These are phyloP conservation scores for Cystoderma amianthinum DNA, from an alignment of 768 basidiomycete genomes.

Conservation along the genomic window DNA sequence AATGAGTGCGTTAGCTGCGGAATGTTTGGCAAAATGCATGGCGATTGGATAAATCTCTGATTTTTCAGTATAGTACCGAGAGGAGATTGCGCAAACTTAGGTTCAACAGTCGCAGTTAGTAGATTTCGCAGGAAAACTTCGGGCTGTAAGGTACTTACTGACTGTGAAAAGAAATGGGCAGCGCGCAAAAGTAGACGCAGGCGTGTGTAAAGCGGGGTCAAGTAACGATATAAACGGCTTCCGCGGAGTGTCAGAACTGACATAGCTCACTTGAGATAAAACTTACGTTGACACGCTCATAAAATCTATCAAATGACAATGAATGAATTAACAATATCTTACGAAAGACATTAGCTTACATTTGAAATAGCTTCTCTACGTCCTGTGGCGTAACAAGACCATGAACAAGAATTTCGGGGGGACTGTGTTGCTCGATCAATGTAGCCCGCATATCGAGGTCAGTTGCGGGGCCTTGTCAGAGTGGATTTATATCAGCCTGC, in stretches of 20 bases:
- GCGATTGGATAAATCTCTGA: conserved; percentile 83
- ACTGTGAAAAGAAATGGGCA: conserved; percentile 91
- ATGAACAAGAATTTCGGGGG: conserved; percentile 78
- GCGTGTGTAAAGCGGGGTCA: conserved; percentile 77
- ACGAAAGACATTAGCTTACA: conserved; percentile 52
- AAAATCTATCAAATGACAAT: too few relatives aligned
- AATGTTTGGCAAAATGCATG: conserved; percentile 84
- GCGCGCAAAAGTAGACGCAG: conserved; percentile 70
- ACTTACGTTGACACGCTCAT: conserved; percentile 60
- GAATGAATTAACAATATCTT: too few relatives aligned
- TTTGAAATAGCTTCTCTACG: conserved; percentile 78
- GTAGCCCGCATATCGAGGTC: conserved; percentile 63
- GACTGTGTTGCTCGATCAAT: conserved; percentile 71
- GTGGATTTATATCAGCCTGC: background rate
- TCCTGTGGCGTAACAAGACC: conserved; percentile 73
- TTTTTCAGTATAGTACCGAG: conserved; percentile 71
- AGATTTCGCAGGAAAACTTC: too few relatives aligned
- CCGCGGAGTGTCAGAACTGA: too few relatives aligned
- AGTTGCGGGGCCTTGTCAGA: conserved; percentile 53
- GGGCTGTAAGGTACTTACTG: conserved; percentile 49
- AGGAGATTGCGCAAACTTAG: conserved; percentile 80
- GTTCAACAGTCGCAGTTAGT: too few relatives aligned
- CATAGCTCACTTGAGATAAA: too few relatives aligned
- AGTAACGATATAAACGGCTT: conserved; percentile 69
- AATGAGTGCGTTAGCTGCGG: conserved; percentile 74